A percentile compares a stretch with the other conserved stretches of the same genome.
phyloP scores from a whole-genome alignment of 2,329 filamentous ascomycete genomes.

The Macrophomina phaseolina region DNA sequence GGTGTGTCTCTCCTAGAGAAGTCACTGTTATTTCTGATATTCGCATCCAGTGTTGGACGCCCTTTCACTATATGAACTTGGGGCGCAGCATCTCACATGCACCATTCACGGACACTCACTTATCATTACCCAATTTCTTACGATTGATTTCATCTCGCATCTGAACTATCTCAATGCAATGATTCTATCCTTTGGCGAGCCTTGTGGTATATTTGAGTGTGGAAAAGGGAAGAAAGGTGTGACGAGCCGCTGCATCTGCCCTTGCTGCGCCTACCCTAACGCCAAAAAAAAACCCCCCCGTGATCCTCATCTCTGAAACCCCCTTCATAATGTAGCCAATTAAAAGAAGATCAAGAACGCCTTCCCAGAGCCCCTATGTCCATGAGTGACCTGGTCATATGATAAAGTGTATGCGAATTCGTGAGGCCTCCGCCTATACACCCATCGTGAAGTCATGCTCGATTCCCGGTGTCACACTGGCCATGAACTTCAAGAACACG shows the following conservation, averaged over 20 bases:
- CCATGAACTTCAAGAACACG: conserved; percentile 81
- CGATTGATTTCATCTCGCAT: conserved; percentile 3
- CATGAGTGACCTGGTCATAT: background rate
- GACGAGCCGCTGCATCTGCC: background rate
- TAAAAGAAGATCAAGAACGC: conserved; percentile 2
- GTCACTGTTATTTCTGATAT: background rate
- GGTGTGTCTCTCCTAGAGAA: background rate
- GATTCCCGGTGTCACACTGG: conserved; percentile 86
- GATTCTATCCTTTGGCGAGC: conserved; percentile 10
- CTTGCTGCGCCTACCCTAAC: conserved; percentile 16
- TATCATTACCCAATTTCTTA: background rate
- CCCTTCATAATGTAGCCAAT: background rate
- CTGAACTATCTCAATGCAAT: conserved; percentile 7
- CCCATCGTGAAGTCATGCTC: conserved; percentile 99
- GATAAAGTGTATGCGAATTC: background rate
- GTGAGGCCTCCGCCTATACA: conserved; percentile 60
- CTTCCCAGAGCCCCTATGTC: conserved; percentile 9
- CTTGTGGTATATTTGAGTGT: conserved; percentile 20
- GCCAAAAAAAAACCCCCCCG: background rate
- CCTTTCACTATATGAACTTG: background rate
- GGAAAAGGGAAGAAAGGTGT: background rate
- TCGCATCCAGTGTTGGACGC: background rate
- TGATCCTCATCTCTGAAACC: background rate
- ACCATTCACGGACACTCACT: background rate
- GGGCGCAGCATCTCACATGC: background rate